phyloP scores from a whole-genome alignment of 495 filamentous ascomycete species.

The Hypoxylon crocopeplum region DNA sequence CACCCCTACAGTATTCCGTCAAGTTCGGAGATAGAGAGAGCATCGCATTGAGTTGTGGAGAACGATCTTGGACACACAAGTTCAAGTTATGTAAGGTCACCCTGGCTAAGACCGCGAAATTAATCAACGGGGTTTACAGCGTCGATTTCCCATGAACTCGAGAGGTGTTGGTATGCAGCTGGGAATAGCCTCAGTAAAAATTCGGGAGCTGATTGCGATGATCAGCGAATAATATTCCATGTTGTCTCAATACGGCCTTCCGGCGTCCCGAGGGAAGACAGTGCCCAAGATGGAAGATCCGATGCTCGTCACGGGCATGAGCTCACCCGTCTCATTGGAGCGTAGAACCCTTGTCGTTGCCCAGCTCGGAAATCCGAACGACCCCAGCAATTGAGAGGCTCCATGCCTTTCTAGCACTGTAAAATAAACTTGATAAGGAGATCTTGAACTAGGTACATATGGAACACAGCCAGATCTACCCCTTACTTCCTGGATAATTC shows the following conservation, averaged over 20 bases:
- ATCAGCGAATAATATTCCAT: conserved; percentile 1
- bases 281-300: conserved; percentile 9
- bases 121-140: not conserved
- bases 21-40: too few relatives aligned
- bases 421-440: too few relatives aligned
- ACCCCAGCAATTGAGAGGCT: too few relatives aligned
- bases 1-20: too few relatives aligned
- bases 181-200: conserved; percentile 23
- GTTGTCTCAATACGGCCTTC: conserved; percentile 17
- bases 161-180: not conserved
- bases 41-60: too few relatives aligned
- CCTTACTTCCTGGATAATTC: too few relatives aligned
- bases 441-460: too few relatives aligned
- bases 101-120: not conserved
- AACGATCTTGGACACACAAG: too few relatives aligned
- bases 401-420: too few relatives aligned
- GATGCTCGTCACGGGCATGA: conserved; percentile 22
- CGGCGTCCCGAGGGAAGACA: conserved; percentile 10
- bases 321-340: conserved; percentile 23
- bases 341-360: conserved; percentile 10
- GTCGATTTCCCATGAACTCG: not conserved
- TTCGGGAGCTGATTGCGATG: not conserved
- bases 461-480: too few relatives aligned
- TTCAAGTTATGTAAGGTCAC: not conserved
- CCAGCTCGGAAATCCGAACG: conserved; percentile 23